Conservation (phyloP, 208 protist species). For the Leishmania turanica region DNA sequence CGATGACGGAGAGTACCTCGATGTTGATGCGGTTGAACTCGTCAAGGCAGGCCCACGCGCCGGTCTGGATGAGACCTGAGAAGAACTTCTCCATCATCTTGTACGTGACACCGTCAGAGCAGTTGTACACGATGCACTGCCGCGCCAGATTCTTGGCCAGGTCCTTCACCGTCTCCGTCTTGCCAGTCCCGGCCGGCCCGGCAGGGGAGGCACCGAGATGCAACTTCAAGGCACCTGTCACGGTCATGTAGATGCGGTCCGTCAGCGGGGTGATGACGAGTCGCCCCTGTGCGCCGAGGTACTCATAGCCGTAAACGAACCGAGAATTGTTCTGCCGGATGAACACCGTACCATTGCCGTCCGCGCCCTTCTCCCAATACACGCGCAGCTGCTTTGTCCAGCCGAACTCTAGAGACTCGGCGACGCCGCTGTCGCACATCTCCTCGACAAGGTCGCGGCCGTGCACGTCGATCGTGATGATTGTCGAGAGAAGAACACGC, state of each 20-base stretch:
- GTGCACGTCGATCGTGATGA: slow-evolving; percentile 99
- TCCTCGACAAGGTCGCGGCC: slow-evolving; percentile 95
- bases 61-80: slow-evolving; percentile 95
- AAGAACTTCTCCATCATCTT: slow-evolving; percentile 99
- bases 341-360: slow-evolving; percentile 93
- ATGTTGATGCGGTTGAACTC: slow-evolving; percentile 99
- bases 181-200: slow-evolving; percentile 97
- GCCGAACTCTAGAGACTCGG: slow-evolving; percentile 91
- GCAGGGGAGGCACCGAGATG: slow-evolving; percentile 94
- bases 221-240: slow-evolving; percentile 96
- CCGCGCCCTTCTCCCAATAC: slow-evolving; percentile 96
- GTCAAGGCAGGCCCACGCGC: slow-evolving; percentile 98
- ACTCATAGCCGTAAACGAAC: slow-evolving; percentile 98
- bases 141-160: slow-evolving; percentile 96
- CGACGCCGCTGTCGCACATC: slow-evolving; percentile 92
- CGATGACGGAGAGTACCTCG: slow-evolving; percentile 98
- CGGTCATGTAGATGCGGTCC: slow-evolving; percentile 98
- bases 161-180: slow-evolving; percentile 98
- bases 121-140: slow-evolving; percentile 99
- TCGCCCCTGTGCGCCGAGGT: slow-evolving; percentile 95
- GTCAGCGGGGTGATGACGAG: slow-evolving; percentile 98
- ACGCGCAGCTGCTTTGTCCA: slow-evolving; percentile 98
- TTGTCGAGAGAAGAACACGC: slow-evolving; percentile 93
- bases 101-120: slow-evolving; percentile 97
- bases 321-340: slow-evolving; percentile 95